Percentiles rank a stretch among this genome's conserved stretches.
Evolutionary conservation across 2,329 filamentous ascomycete species (phyloP).

Genomic region (Gaeumannomyces tritici): DNA sequence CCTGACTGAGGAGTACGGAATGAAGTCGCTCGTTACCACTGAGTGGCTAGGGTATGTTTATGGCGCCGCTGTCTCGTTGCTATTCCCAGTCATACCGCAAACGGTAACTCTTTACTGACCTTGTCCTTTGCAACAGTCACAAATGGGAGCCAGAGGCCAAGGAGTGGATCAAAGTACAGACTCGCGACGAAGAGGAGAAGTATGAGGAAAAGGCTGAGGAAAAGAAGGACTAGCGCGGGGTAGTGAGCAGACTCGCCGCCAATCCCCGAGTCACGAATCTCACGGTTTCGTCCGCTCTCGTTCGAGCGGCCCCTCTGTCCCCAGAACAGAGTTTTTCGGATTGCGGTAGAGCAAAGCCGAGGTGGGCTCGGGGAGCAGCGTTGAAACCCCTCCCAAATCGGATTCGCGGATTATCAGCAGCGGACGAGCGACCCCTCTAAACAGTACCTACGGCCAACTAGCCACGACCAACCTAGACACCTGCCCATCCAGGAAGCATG

Average conservation of each 20-base stretch:
- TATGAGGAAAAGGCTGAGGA: not conserved
- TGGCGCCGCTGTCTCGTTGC: not conserved
- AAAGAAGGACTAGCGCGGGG: not conserved
- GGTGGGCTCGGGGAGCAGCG: not conserved
- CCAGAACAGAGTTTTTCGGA: not conserved
- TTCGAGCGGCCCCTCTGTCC: not conserved
- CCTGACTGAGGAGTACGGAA: constrained; percentile 54
- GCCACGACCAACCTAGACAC: not conserved
- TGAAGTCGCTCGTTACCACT: constrained; percentile 49
- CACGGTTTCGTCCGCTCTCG: not conserved
- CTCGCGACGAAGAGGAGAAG: not conserved
- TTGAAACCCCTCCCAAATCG: not conserved
- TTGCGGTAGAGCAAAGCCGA: not conserved
- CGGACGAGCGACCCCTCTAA: not conserved
- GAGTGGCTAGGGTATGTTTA: constrained; percentile 53
- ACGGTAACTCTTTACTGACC: not conserved
- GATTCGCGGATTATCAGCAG: not conserved
- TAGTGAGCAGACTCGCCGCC: not conserved
- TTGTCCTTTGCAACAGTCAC: constrained; percentile 34
- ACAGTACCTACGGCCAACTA: not conserved
- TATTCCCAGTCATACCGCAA: not conserved
- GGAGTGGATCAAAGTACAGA: constrained; percentile 43
- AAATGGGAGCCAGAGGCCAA: constrained; percentile 47
- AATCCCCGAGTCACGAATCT: not conserved
- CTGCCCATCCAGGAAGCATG: too few species aligned